Conservation (phyloP, 805 yeast species). For the Kuraishia borneana region DNA sequence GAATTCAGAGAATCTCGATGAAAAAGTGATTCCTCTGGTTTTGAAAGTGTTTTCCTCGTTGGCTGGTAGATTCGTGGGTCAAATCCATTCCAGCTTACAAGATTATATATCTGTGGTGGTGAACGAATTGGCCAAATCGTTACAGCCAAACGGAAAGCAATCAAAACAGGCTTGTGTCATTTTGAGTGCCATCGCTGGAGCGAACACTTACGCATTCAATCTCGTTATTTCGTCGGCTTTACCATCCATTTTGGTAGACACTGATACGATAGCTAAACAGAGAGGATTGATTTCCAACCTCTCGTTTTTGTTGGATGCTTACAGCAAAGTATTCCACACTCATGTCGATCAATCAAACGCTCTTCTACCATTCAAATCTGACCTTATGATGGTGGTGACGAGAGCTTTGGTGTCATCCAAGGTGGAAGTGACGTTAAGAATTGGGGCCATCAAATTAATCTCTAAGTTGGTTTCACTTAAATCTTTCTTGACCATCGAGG, state of each 20-base stretch:
- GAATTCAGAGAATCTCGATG: constrained; percentile 20
- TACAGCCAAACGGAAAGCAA: constrained; percentile 40
- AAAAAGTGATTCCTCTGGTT: constrained; percentile 25
- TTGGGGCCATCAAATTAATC: constrained; percentile 55
- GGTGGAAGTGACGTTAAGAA: constrained; percentile 58
- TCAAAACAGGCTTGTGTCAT: constrained; percentile 53
- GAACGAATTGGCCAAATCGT: constrained; percentile 43
- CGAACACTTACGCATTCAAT: constrained; percentile 35
- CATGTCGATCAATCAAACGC: constrained; percentile 16
- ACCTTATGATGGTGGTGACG: constrained; percentile 55
- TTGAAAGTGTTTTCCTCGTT: constrained; percentile 34
- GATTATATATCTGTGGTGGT: constrained; percentile 16
- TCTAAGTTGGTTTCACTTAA: constrained; percentile 40
- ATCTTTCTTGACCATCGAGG: constrained; percentile 39
- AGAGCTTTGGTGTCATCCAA: constrained; percentile 57
- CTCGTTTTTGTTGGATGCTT: constrained; percentile 45
- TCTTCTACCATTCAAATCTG: constrained; percentile 46
- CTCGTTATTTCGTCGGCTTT: constrained; percentile 33
- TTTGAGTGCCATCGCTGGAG: constrained; percentile 42
- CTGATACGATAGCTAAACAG: constrained; percentile 36
- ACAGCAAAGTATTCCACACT: constrained; percentile 26
- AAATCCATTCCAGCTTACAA: constrained; percentile 7
- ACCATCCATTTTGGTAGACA: constrained; percentile 25
- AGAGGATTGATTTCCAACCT: constrained; percentile 48
- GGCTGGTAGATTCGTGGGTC: constrained; percentile 20